Evolutionary conservation across 495 filamentous ascomycete genomes (phyloP), one percentile per base, ranked within the genome.

Genomic region (Staphylotrichum tortipilum): DNA sequence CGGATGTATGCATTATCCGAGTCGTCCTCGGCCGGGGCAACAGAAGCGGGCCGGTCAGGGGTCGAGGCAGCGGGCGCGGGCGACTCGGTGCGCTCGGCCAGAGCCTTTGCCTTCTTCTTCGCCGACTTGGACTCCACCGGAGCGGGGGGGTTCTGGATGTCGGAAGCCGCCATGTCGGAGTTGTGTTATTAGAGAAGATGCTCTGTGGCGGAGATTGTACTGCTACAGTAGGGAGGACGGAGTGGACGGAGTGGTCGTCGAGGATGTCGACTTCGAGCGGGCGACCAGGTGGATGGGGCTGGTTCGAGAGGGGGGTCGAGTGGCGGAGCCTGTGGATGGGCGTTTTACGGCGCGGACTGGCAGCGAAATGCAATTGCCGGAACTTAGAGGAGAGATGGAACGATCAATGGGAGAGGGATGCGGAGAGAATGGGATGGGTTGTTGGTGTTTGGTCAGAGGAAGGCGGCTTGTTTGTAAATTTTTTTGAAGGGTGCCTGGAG

Each of bases 1-100:
- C 83, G 87, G 55, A 95, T 73, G 62, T 91, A 86, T 6, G 77
- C 71, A 58, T 76, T 86, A 58, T 94, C 89, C 38, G 60, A 48
- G 40, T 77, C 79, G 41, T 84, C 70, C 35, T 69, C 65, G 55
- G 67, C 57, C 51, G 55, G 51, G 31, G 64, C 52, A 18, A 64
- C 55, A 3, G 70, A 73, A 17, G 50, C 56, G 35, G 69, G 42
- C 60, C 68, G 67, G 28, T 69, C 71, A 28, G 75, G 61, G 38
- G 60, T 65, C 15, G 67, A 60, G 12, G 61, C 59, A 47, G 63
- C 56, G 19, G 70, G 66, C n/a, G 70, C 67, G 34, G 73, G 67
- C 33, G 73, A 71, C 47, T 74, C 73, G 52, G 69, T 67, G 49
- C 70, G 61, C 58, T 65, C 58, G 55, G 78, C 78, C 57, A 64